Evolutionary conservation across 805 yeast species (phyloP).

Genomic region (Cephaloascus fragrans): DNA sequence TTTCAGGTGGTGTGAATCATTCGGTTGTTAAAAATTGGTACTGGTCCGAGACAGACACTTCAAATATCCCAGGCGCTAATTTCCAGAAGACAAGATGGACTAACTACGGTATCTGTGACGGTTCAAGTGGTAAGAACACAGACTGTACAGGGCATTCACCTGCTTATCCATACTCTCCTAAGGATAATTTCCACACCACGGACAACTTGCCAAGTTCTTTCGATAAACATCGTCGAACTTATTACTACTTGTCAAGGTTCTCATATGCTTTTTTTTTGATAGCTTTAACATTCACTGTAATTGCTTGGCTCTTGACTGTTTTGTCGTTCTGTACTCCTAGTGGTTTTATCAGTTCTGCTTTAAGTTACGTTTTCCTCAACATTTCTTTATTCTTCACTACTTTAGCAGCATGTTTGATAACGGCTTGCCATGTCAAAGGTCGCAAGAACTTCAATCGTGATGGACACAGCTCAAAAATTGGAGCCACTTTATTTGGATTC

Average conservation of each 20-base stretch:
- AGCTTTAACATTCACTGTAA: slow-evolving; percentile 52
- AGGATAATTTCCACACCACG: slow-evolving; percentile 53
- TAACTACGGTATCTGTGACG: slow-evolving; percentile 52
- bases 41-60: slow-evolving; percentile 74
- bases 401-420: slow-evolving; percentile 36
- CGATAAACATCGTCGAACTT: slow-evolving; percentile 34
- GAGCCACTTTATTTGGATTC: slow-evolving; percentile 45
- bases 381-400: slow-evolving; percentile 33
- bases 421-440: slow-evolving; percentile 49
- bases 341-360: slow-evolving; percentile 6
- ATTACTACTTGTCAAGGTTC: slow-evolving; percentile 54
- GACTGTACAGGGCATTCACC: slow-evolving; percentile 49
- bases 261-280: slow-evolving; percentile 24
- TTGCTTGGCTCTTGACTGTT: slow-evolving; percentile 5
- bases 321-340: slow-evolving; percentile 8
- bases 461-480: slow-evolving; percentile 32
- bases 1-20: slow-evolving; percentile 51
- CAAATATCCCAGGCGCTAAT: slow-evolving; percentile 35
- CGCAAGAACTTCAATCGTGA: slow-evolving; percentile 33
- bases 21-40: slow-evolving; percentile 54
- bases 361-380: slow-evolving; percentile 1
- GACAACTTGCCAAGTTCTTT: slow-evolving; percentile 47
- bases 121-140: slow-evolving; percentile 30
- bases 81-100: slow-evolving; percentile 64
- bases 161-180: slow-evolving; percentile 83